Base-by-base conservation (phyloP, 129 eudicot genomes). In the Artemisia argyi region DNA sequence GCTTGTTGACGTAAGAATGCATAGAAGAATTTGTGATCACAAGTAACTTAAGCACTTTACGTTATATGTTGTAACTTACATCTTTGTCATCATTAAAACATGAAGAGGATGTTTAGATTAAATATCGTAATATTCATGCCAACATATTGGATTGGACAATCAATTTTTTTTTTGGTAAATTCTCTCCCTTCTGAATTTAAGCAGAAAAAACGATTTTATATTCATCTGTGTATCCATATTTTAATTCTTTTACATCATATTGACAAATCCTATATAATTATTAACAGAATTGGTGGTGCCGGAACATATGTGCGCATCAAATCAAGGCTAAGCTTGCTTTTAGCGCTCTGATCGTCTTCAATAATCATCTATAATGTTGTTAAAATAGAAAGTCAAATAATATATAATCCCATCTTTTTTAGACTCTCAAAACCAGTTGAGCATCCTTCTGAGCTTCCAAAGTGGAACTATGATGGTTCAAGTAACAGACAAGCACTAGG, bases 381-480 rank as follows among this genome's bases (percentile, higher is more conserved):
- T 65, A 35, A 57, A 42, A 49, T 18, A 6, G 22, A 47, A 61
- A 24, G 52, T 75, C 11, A 68, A 48, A 65, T n/a, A 12, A 30
- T 35, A 30, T 63, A 20, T 42, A 7, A 71, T 44, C 55, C 12
- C 7, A 46, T 78, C 26, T 59, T 20, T 77, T 32, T 50, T 78
- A 94, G 98, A 94, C 98, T 13, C 69, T 94, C 75, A 24, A 24
- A 24, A 24, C 97, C 96, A 65, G 97, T 90, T 44, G 85, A 84
- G 78, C 92, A 94, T 77, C 96, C 98, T 16, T 85, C 98, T 14
- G 92, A 94, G 88, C 95, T 93, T 69, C 98, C 96, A 53, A 93
- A 89, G 77, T 93, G 98, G 98, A 93, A 93, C 72, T 93, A 89
- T 46, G 98, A 93, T 67, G 98, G 98, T 71, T 93, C 98, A 51